Base-by-base conservation (phyloP, 768 basidiomycete species). In the Agaricus blazei region DNA sequence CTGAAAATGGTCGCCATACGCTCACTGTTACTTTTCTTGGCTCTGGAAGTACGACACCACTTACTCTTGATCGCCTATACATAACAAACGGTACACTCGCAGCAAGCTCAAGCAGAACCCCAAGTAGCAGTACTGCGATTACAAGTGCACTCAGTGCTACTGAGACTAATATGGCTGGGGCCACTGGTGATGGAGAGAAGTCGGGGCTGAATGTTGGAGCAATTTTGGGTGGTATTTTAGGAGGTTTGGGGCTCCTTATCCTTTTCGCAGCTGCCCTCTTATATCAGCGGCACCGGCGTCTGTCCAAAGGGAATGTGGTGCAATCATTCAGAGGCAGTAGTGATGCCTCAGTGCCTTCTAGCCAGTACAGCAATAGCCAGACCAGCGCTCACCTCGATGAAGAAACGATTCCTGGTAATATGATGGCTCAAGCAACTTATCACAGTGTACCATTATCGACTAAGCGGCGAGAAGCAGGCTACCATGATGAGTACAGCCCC, bases 51-150 rank as follows among this genome's bases (percentile, higher is more conserved):
- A 58, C 59, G 9, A 67, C 64, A 23, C 69, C 69, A 9, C 60
- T 70, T 19, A 60, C 60, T 3, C 45, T 70, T 9, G 62, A 64
- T 43, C 66, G 66, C 40, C 40, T 68, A 6, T 38, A 65, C 9
- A 52, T 70, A 11, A 57, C 65, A 14, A 64, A 67, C 48, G 64
- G 29, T 28, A 29, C 46, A 2, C 37, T 29, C 1, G 9, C 46
- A 19, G 19, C 40, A 19, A 19, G 40, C 40, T 14, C 14, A 0
- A 41, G 7, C n/a, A n/a, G 19, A 14, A 4, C 2, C 12, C 6
- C 14, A 14, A 41, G 15, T 7, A n/a, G 0, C 1, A 19, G 19
- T 19, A 1, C 19, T 19, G 19, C 19, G 1, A 19, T 1, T 19
- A 19, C 19, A 19, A 19, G 19, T 19, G 19, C 27, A 47, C 1